These are phyloP conservation scores for Acorus calamus DNA, from an alignment of 106 monocot species.

Conservation along the genomic window DNA sequence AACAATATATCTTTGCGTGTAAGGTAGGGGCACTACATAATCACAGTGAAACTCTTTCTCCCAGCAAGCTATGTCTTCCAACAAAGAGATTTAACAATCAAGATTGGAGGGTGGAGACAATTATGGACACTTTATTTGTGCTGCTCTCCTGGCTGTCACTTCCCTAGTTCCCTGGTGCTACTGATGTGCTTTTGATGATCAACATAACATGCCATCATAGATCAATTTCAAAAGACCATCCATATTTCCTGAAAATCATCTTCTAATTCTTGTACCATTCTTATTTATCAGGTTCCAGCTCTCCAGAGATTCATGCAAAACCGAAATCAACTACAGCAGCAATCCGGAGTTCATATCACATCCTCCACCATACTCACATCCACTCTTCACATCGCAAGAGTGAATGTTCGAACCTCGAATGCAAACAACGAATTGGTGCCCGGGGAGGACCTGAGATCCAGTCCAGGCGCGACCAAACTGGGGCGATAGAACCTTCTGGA, in stretches of 20 bases:
- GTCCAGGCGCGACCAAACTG: slow-evolving; percentile 3
- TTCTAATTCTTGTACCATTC: not conserved
- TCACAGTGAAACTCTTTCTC: too few relatives aligned
- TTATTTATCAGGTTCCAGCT: slow-evolving; percentile 69
- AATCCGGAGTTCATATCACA: slow-evolving; percentile 77
- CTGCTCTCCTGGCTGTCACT: too few relatives aligned
- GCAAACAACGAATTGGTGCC: slow-evolving; percentile 1
- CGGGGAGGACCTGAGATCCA: slow-evolving; percentile 5
- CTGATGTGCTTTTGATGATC: too few relatives aligned
- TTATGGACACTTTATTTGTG: too few relatives aligned
- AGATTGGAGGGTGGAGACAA: too few relatives aligned
- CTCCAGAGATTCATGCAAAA: slow-evolving; percentile 79
- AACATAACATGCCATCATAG: too few relatives aligned
- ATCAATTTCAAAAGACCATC: too few relatives aligned
- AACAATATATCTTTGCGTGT: too few relatives aligned
- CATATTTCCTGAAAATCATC: not conserved
- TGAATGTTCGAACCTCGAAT: slow-evolving; percentile 48
- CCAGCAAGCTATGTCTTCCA: too few relatives aligned
- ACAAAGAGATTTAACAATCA: too few relatives aligned
- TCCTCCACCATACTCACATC: slow-evolving; percentile 93
- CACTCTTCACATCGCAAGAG: slow-evolving; percentile 80
- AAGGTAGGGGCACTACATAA: too few relatives aligned
- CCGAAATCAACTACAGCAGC: slow-evolving; percentile 64
- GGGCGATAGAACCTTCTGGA: slow-evolving; percentile 6
- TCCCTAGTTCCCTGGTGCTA: too few relatives aligned